A percentile compares a stretch with the other conserved stretches of the same genome.
These are phyloP conservation scores for Colletotrichum sp. DNA, from an alignment of 2,329 filamentous ascomycete genomes.

Conservation along the genomic window DNA sequence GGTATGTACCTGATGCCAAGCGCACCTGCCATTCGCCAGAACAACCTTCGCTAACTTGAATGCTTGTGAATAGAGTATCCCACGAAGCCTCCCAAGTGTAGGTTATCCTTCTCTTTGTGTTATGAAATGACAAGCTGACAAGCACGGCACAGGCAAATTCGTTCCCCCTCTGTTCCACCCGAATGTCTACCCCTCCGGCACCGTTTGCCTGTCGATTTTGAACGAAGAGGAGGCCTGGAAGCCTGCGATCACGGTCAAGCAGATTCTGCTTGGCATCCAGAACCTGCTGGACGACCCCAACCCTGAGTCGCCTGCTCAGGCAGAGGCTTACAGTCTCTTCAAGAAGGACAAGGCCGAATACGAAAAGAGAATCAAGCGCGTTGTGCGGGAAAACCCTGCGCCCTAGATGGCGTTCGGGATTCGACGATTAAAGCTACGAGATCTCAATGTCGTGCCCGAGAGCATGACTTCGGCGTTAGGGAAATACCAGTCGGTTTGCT, in stretches of 20 bases:
- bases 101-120: conserved; percentile 36
- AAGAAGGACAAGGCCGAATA: conserved; percentile 90
- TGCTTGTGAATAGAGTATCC: conserved; percentile 75
- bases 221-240: conserved; percentile 99
- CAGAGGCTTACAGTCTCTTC: conserved; percentile 95
- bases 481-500: conserved; percentile 20
- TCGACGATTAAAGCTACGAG: background rate
- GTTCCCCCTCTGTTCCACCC: conserved; percentile 95
- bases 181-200: conserved; percentile 97
- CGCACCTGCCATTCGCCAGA: background rate
- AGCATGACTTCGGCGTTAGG: conserved; percentile 15
- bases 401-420: conserved; percentile 50
- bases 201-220: conserved; percentile 93
- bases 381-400: conserved; percentile 88
- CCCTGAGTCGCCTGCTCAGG: conserved; percentile 94
- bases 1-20: conserved; percentile 58
- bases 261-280: conserved; percentile 95
- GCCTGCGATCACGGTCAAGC: conserved; percentile 97
- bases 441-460: background rate
- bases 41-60: conserved; percentile 22
- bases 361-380: conserved; percentile 82
- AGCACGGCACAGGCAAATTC: conserved; percentile 77
- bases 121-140: background rate
- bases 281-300: conserved; percentile 96
- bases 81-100: conserved; percentile 98